Base-by-base conservation (phyloP, 371 early-diverging fungal genomes). In the Mucor piriformis region DNA sequence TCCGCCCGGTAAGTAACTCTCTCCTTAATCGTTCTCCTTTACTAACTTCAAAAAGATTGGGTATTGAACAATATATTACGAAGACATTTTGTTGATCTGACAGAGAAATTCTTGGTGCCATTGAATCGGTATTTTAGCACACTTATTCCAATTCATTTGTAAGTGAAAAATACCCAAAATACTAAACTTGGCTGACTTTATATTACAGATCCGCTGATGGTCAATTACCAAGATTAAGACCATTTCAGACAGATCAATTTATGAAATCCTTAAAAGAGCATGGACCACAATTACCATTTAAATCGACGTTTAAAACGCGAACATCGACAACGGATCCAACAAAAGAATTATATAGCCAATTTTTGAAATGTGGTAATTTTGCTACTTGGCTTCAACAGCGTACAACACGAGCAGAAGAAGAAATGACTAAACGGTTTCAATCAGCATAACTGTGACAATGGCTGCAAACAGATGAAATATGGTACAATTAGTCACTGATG, bases 101-200 rank as follows among this genome's bases (percentile, higher is more conserved):
- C 97, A 1, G 95, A 94, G 55, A 85, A 91, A 70, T 96, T 98
- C 67, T 69, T 98, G 61, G 93, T 89, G 18, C 98, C 98, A n/a
- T 74, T 98, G 40, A 92, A 95, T 69, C 85, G 94, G 35, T 93
- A 96, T 70, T 95, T 95, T 73, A 88, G 91, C 54, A 90, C 93
- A 3, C 69, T 96, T 49, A 84, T 95, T 21, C 93, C 96, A 35
- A 66, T 54, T 21, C 67, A 80, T 48, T 72, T 66, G 83, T 84
- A 76, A 72, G 83, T 62, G 6, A 37, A 32, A 47, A 15, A 33
- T 38, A 8, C 8, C 8, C 29, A 29, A 29, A 6, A 6, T 29
- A 29, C 8, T 29, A 29, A 29, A 29, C 8, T 4, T 29, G 29
- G 4, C 18, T 29, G 18, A 18, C 15, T 37, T 6, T 23, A 21